Percentiles rank a stretch among this genome's conserved stretches.
Evolutionary conservation across 768 basidiomycete genomes (phyloP).

Genomic region (Coprinopsis marcescibilis): DNA sequence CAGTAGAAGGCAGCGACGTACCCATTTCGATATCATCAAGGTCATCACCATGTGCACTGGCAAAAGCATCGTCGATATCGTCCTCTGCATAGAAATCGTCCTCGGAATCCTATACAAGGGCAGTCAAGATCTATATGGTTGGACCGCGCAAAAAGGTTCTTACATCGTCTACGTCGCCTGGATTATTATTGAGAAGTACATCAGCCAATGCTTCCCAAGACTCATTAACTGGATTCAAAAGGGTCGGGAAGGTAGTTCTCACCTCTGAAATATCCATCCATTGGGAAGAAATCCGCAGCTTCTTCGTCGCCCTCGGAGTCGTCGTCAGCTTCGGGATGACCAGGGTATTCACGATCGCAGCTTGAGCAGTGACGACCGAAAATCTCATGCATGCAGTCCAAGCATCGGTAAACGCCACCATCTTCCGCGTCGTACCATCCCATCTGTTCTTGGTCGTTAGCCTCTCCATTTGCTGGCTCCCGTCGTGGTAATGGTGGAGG

Average conservation of each 20-base stretch:
- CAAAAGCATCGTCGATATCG: no score
- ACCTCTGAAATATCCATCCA: not conserved
- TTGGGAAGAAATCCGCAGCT: not conserved
- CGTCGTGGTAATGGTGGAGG: constrained; percentile 2
- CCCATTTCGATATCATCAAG: no score
- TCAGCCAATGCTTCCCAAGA: no score
- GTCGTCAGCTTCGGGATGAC: constrained; percentile 38
- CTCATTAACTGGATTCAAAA: no score
- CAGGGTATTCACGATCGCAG: constrained; percentile 57
- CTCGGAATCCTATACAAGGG: no score
- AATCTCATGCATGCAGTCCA: constrained; percentile 76
- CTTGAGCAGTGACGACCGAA: constrained; percentile 58
- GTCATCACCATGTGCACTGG: no score
- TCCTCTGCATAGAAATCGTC: no score
- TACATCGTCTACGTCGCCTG: no score
- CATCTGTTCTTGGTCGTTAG: constrained; percentile 31
- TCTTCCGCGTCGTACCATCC: constrained; percentile 73
- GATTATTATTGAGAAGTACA: no score
- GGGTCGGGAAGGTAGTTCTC: not conserved
- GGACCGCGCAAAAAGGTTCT: no score
- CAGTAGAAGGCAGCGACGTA: no score
- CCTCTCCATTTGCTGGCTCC: not conserved
- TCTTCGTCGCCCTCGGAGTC: not conserved
- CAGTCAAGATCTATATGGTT: no score
- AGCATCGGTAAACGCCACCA: constrained; percentile 70